These are phyloP conservation scores for Syzygium malaccense DNA, from an alignment of 441 rosid species.

Conservation along the genomic window DNA sequence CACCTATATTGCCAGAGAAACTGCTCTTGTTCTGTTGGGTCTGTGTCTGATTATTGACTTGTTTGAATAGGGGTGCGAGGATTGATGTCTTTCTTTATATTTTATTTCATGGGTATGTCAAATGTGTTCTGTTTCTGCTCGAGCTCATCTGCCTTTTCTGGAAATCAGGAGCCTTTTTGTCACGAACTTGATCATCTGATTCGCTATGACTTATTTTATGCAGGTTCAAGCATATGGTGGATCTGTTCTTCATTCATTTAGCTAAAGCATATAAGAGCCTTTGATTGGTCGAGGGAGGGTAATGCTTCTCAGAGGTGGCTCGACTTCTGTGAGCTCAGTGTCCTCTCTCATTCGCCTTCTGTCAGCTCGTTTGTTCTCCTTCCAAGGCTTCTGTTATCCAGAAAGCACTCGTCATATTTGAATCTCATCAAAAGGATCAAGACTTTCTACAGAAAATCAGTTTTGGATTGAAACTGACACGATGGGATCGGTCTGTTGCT, in stretches of 20 bases:
- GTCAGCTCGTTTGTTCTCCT: background rate
- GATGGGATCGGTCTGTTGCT: conserved; percentile 93
- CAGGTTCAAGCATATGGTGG: conserved; percentile 22
- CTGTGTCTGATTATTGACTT: background rate
- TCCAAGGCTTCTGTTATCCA: conserved; percentile 4
- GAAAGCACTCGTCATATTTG: conserved; percentile 1
- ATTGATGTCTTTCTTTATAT: background rate
- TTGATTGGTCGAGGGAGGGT: conserved; percentile 36
- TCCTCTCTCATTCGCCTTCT: conserved; percentile 52
- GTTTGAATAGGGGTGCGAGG: background rate
- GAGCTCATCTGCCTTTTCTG: background rate
- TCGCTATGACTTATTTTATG: conserved; percentile 5
- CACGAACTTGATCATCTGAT: background rate
- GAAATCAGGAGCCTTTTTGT: background rate
- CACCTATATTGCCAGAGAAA: background rate
- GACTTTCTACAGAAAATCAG: conserved; percentile 7
- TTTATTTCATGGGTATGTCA: background rate
- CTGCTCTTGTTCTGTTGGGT: background rate
- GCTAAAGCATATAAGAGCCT: background rate
- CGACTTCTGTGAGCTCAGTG: conserved; percentile 59
- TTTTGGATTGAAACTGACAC: conserved; percentile 16
- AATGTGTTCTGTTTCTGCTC: background rate
- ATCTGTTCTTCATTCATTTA: background rate
- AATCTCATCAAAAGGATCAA: conserved; percentile 16
- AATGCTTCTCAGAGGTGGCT: conserved; percentile 37